Conservation (phyloP, 306 rosid species). For the Ziziphus jujuba region DNA sequence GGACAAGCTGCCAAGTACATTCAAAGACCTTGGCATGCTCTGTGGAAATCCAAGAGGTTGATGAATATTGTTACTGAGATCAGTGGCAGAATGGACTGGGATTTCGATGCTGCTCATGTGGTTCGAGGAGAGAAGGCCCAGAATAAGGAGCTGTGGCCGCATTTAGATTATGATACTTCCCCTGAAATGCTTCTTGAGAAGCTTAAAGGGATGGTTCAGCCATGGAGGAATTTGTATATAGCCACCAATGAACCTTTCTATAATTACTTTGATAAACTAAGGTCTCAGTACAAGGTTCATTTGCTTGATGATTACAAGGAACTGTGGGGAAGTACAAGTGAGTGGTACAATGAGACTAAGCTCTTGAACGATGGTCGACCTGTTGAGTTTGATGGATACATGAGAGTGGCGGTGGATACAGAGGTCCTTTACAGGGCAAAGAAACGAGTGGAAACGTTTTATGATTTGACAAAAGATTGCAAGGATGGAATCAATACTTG, state of each 20-base stretch:
- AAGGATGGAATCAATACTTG: conserved; percentile 96
- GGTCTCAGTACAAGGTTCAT: conserved; percentile 84
- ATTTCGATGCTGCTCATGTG: conserved; percentile 88
- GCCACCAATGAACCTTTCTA: conserved; percentile 94
- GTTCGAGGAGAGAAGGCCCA: conserved; percentile 92
- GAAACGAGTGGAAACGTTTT: conserved; percentile 84
- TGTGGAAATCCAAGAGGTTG: conserved; percentile 97
- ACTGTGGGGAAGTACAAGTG: conserved; percentile 83
- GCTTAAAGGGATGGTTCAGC: conserved; percentile 78
- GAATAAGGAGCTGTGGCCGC: conserved; percentile 90
- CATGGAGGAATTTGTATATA: conserved; percentile 80
- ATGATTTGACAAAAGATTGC: conserved; percentile 88
- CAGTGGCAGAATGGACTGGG: conserved; percentile 94
- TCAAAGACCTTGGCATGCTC: conserved; percentile 92
- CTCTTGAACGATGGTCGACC: conserved; percentile 69
- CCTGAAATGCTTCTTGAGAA: conserved; percentile 69
- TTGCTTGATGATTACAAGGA: conserved; percentile 93
- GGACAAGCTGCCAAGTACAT: conserved; percentile 83
- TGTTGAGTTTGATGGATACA: conserved; percentile 96
- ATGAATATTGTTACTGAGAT: conserved; percentile 93
- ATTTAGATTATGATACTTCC: conserved; percentile 80
- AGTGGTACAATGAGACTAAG: conserved; percentile 86
- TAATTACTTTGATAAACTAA: conserved; percentile 88
- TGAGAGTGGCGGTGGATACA: conserved; percentile 98
- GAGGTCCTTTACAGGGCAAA: conserved; percentile 91